Percentiles rank a stretch among this genome's conserved stretches.
phyloP scores from a whole-genome alignment of 805 yeast genomes.

The Teunomyces atbi region DNA sequence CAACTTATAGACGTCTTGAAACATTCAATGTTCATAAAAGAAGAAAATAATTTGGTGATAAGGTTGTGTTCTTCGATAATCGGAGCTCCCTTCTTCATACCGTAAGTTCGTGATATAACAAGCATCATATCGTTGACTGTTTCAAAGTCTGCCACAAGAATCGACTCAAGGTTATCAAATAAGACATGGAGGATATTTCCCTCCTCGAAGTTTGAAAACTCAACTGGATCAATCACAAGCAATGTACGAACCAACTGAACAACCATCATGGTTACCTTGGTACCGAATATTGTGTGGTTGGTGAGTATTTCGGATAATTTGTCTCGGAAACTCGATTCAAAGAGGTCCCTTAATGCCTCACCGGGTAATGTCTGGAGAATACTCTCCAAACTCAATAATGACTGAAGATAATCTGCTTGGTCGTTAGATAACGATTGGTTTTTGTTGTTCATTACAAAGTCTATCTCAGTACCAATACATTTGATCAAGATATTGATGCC shows the following conservation, averaged over 20 bases:
- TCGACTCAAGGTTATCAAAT: neutral
- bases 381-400: neutral
- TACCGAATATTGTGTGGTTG: neutral
- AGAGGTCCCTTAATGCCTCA: neutral
- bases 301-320: neutral
- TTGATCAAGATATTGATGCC: neutral
- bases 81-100: neutral
- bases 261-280: neutral
- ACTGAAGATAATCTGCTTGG: neutral
- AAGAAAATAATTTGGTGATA: neutral
- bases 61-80: neutral
- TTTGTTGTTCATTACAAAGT: neutral
- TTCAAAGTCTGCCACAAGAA: neutral
- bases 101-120: neutral
- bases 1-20: too few relatives aligned
- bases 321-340: neutral
- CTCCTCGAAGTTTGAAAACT: neutral
- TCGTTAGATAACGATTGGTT: neutral
- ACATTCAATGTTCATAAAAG: too few relatives aligned
- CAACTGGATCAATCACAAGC: neutral
- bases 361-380: neutral
- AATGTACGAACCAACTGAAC: neutral
- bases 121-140: neutral
- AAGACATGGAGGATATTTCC: neutral
- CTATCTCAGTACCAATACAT: neutral